A percentile compares a stretch with the other conserved stretches of the same genome.
These are phyloP conservation scores for Hypoxylon cercidicola DNA, from an alignment of 495 filamentous ascomycete genomes.

Conservation along the genomic window DNA sequence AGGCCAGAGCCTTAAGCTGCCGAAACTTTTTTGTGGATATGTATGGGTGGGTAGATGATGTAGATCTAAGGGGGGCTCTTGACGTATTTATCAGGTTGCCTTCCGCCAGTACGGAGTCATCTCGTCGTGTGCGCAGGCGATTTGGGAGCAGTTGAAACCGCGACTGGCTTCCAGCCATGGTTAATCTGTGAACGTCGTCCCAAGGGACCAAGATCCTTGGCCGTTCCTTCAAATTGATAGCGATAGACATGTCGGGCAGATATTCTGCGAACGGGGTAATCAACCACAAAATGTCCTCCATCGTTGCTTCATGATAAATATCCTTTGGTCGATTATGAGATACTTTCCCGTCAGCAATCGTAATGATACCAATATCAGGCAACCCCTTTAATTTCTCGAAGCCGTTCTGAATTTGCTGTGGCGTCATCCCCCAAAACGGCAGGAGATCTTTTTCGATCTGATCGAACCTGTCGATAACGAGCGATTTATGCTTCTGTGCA, in stretches of 20 bases:
- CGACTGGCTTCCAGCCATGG: constrained; percentile 46
- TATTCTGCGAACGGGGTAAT: constrained; percentile 74
- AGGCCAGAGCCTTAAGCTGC: constrained; percentile 61
- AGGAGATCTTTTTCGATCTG: constrained; percentile 74
- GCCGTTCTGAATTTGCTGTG: constrained; percentile 65
- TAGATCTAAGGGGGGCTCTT: constrained; percentile 5
- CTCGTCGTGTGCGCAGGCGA: constrained; percentile 51
- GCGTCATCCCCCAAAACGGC: constrained; percentile 78
- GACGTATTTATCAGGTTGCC: constrained; percentile 6
- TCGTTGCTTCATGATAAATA: constrained; percentile 60
- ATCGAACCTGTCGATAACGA: constrained; percentile 79
- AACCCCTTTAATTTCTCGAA: constrained; percentile 36
- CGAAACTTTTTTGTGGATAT: constrained; percentile 60
- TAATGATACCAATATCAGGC: constrained; percentile 45
- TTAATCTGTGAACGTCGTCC: constrained; percentile 55
- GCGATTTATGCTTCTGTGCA: constrained; percentile 68
- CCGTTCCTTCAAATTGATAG: constrained; percentile 81
- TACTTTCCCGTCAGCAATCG: constrained; percentile 61
- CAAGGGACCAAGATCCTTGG: constrained; percentile 80
- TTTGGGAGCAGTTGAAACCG: constrained; percentile 38
- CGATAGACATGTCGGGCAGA: constrained; percentile 82
- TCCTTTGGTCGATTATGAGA: constrained; percentile 54
- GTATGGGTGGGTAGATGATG: constrained; percentile 39
- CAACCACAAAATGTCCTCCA: constrained; percentile 72
- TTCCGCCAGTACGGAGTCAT: constrained; percentile 42